Base-by-base conservation (phyloP, 2,329 filamentous ascomycete genomes). In the Diaporthe capsici region DNA sequence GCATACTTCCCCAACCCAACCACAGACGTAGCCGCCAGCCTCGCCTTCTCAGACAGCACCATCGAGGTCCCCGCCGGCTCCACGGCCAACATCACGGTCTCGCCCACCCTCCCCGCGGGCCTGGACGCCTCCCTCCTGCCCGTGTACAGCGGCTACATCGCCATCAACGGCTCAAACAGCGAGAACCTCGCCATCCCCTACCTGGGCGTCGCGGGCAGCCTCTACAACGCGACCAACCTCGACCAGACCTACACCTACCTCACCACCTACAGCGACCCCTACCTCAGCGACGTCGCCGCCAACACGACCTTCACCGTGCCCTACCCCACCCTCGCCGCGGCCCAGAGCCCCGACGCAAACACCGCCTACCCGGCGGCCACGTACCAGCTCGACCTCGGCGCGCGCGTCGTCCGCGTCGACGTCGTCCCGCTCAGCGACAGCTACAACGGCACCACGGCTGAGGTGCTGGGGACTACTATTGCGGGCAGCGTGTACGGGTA, bases 111-210 rank as follows among this genome's bases (percentile, higher is more conserved):
- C 1, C 73, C 58, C 28, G 68, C 37, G 1, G 63, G 61, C 17
- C 58, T 71, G 2, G 79, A 79, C 20, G 77, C 78, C 12, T 77
- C 77, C 1, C 81, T 80, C 3, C 78, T 87, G 25, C 85, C 85
- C 8, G 81, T 87, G 9, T 88, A 87, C 80, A 84, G 84, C 39
- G 86, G 86, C 49, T 87, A 83, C 80, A 80, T 88, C 67, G 80
- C 84, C n/a, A 79, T 88, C 71, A 84, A 83, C 58, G 82, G 82
- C 71, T 83, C 82, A 53, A 84, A 84, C 53, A 82, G 82, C 42
- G 82, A 84, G 10, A 78, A 79, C 20, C 81, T 86, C n/a, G 80
- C 80, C 6, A 76, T 87, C 12, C 86, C 85, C 1, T 87, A 87
- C 78, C 81, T 84, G 22, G 85, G 85, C n/a, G 78, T 85, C 17